Evolutionary conservation across 2,329 filamentous ascomycete species (phyloP).

Genomic region (Monilinia fructigena): DNA sequence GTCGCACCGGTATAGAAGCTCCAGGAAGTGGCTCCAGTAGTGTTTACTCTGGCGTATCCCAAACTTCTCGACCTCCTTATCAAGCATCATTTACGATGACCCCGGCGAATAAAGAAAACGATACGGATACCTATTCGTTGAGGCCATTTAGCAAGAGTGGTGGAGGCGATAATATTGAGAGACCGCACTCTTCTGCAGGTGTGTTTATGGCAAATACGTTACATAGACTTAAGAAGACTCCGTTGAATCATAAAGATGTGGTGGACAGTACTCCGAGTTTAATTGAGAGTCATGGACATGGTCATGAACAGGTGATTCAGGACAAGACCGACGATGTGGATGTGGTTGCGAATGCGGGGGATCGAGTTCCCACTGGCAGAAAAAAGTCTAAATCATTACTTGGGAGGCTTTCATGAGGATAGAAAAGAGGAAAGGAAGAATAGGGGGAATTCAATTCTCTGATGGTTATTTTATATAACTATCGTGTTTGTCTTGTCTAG

Average conservation of each 20-base stretch:
- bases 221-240: conserved; percentile 3
- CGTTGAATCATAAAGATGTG: background rate
- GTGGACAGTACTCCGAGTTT: background rate
- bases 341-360: background rate
- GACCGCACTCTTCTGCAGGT: conserved; percentile 6
- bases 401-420: background rate
- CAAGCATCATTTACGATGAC: conserved; percentile 37
- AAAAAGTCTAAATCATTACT: conserved; percentile 8
- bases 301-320: background rate
- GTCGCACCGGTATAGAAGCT: conserved; percentile 30
- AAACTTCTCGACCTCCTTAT: conserved; percentile 25
- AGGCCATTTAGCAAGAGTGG: conserved; percentile 24
- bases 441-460: background rate
- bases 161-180: conserved; percentile 12
- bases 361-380: background rate
- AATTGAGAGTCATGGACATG: background rate
- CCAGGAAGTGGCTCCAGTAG: conserved; percentile 37
- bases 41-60: conserved; percentile 30
- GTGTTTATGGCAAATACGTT: conserved; percentile 2
- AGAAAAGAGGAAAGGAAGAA: background rate
- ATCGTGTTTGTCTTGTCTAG: conserved; percentile 7
- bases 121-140: conserved; percentile 19
- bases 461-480: background rate
- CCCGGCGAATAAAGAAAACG: conserved; percentile 27
- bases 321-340: background rate